These are phyloP conservation scores for Aspergillus hortae DNA, from an alignment of 2,329 filamentous ascomycete species.

Conservation along the genomic window DNA sequence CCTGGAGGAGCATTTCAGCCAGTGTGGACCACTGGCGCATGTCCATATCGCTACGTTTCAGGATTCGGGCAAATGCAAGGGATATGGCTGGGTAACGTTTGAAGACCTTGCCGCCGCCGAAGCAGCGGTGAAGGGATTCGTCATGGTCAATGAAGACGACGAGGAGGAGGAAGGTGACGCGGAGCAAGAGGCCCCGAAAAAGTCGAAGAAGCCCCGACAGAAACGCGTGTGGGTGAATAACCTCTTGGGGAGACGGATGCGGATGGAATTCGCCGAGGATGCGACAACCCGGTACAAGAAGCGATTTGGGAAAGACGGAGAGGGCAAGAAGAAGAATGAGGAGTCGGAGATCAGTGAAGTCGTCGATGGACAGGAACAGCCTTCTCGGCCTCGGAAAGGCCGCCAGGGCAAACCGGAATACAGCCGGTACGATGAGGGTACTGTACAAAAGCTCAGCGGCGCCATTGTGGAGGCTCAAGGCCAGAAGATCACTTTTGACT, in stretches of 20 bases:
- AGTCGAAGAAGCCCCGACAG: conserved; percentile 43
- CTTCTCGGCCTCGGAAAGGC: conserved; percentile 19
- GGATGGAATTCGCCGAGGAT: conserved; percentile 92
- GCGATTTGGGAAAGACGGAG: conserved; percentile 74
- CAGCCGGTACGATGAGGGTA: conserved; percentile 46
- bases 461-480: conserved; percentile 75
- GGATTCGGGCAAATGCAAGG: conserved; percentile 96
- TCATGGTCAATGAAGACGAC: conserved; percentile 56
- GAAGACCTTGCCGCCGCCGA: conserved; percentile 71
- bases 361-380: conserved; percentile 20
- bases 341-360: conserved; percentile 8
- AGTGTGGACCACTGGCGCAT: conserved; percentile 78
- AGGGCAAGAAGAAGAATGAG: conserved; percentile 26
- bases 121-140: conserved; percentile 75
- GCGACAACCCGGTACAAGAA: conserved; percentile 87
- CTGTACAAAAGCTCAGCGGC: conserved; percentile 66
- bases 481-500: conserved; percentile 80
- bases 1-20: conserved; percentile 73
- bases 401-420: conserved; percentile 34
- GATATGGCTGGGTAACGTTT: conserved; percentile 93
- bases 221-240: conserved; percentile 77
- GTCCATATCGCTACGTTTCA: conserved; percentile 92
- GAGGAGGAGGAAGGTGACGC: conserved; percentile 49
- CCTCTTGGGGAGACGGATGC: conserved; percentile 73
- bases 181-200: conserved; percentile 25